Percentiles rank a stretch among this genome's conserved stretches.
Evolutionary conservation across 306 rosid species (phyloP).

Genomic region (Notholithocarpus densiflorus): DNA sequence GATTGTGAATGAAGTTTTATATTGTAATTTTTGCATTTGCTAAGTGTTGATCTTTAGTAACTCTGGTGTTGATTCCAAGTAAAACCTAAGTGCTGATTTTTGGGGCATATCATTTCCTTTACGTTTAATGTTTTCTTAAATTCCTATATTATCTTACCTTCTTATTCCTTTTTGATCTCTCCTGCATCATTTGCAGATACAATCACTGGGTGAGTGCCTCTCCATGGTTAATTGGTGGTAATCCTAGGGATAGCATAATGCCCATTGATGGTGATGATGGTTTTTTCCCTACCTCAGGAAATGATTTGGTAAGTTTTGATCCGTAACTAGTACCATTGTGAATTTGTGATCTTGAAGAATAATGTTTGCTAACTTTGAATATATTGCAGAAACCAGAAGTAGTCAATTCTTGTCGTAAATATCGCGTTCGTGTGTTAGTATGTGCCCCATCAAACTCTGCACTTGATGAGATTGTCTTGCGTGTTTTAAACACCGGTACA

Average conservation of each 20-base stretch:
- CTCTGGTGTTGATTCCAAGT: too few species aligned
- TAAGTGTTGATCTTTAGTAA: too few species aligned
- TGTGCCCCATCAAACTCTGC: conserved; percentile 98
- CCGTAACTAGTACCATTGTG: neutral
- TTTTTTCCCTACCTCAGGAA: conserved; percentile 80
- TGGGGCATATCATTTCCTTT: too few species aligned
- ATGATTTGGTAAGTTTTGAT: conserved; percentile 53
- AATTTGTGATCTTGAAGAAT: conserved; percentile 17
- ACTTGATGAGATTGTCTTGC: conserved; percentile 91
- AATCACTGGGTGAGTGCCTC: conserved; percentile 69
- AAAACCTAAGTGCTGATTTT: too few species aligned
- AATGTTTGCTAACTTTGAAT: conserved; percentile 27
- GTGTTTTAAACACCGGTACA: conserved; percentile 75
- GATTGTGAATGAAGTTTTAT: too few species aligned
- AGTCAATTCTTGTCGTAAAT: conserved; percentile 76
- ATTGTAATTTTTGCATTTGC: too few species aligned
- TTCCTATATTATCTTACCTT: too few species aligned
- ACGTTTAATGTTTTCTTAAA: too few species aligned
- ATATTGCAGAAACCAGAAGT: conserved; percentile 78
- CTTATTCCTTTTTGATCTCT: too few species aligned
- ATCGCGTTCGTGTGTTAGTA: conserved; percentile 84
- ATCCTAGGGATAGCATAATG: conserved; percentile 78
- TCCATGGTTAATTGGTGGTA: conserved; percentile 69
- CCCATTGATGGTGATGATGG: conserved; percentile 87
- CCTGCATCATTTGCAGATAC: conserved; percentile 36